Conservation (phyloP, 2,329 filamentous ascomycete genomes). For the Paecilomyces dactylethromorphus region DNA sequence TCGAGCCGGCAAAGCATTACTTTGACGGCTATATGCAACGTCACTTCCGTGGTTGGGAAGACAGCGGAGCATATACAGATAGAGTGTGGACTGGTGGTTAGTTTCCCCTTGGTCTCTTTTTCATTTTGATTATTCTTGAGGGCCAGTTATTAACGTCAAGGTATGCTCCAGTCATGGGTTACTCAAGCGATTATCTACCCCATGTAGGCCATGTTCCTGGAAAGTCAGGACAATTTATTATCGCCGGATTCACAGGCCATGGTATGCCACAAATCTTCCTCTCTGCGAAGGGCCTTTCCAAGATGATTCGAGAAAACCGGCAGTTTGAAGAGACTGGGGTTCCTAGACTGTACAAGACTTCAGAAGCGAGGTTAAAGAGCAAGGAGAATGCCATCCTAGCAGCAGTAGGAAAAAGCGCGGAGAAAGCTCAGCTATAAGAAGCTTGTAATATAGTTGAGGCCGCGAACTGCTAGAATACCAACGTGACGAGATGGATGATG, state of each 20-base stretch:
- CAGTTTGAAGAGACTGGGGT: constrained; percentile 21
- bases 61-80: constrained; percentile 22
- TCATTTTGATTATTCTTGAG: not conserved
- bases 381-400: constrained; percentile 5
- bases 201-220: constrained; percentile 47
- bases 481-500: not conserved
- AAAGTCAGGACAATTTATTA: constrained; percentile 45
- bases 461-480: no score
- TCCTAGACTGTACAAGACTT: constrained; percentile 26
- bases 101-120: constrained; percentile 5
- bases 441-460: no score
- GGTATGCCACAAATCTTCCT: constrained; percentile 60
- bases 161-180: constrained; percentile 43
- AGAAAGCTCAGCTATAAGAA: not conserved
- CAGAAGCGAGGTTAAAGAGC: constrained; percentile 15
- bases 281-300: constrained; percentile 51
- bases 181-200: constrained; percentile 44
- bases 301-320: constrained; percentile 41
- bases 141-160: constrained; percentile 12
- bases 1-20: constrained; percentile 35
- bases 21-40: constrained; percentile 34
- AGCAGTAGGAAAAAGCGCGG: not conserved
- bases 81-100: constrained; percentile 30
- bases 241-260: constrained; percentile 59
- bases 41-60: constrained; percentile 29